These are phyloP conservation scores for Fusarium illudens DNA, from an alignment of 2,329 filamentous ascomycete species.

Conservation along the genomic window DNA sequence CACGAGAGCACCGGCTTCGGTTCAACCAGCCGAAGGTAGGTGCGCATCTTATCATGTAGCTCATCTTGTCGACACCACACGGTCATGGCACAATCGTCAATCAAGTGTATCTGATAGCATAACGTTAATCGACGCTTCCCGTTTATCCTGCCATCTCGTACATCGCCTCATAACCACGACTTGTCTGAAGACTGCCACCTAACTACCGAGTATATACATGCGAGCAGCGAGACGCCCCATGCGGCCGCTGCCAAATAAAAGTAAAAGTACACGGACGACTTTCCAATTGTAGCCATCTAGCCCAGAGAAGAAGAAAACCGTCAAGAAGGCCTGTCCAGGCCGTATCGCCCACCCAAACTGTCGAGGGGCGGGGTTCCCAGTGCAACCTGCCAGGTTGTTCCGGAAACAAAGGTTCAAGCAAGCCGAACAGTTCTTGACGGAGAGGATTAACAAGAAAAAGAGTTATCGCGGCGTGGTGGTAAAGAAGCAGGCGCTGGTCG, in stretches of 20 bases:
- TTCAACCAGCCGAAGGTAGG: conserved; percentile 68
- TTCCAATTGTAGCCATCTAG: conserved; percentile 43
- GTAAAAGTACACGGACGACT: conserved; percentile 44
- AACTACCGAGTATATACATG: conserved; percentile 41
- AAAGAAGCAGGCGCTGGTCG: conserved; percentile 18
- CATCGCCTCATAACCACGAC: conserved; percentile 22
- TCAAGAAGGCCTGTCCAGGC: conserved; percentile 31
- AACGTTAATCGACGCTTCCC: conserved; percentile 38
- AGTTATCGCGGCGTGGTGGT: conserved; percentile 37
- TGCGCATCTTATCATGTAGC: neutral
- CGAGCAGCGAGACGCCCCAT: conserved; percentile 12
- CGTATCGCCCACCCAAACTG: conserved; percentile 12
- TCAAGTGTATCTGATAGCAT: conserved; percentile 15
- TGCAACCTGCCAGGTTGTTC: conserved; percentile 10
- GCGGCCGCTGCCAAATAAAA: conserved; percentile 34
- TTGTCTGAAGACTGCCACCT: conserved; percentile 10
- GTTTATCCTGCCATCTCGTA: conserved; percentile 42
- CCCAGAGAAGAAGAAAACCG: conserved; percentile 40
- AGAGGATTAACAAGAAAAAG: conserved; percentile 39
- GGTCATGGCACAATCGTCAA: neutral
- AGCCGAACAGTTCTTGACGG: conserved; percentile 33
- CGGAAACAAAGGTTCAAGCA: conserved; percentile 17
- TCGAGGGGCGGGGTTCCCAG: neutral
- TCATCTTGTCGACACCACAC: neutral
- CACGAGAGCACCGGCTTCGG: conserved; percentile 79